Percentiles rank a stretch among this genome's conserved stretches.
These are phyloP conservation scores for Podaxis mareebaensis DNA, from an alignment of 768 basidiomycete genomes.

Conservation along the genomic window DNA sequence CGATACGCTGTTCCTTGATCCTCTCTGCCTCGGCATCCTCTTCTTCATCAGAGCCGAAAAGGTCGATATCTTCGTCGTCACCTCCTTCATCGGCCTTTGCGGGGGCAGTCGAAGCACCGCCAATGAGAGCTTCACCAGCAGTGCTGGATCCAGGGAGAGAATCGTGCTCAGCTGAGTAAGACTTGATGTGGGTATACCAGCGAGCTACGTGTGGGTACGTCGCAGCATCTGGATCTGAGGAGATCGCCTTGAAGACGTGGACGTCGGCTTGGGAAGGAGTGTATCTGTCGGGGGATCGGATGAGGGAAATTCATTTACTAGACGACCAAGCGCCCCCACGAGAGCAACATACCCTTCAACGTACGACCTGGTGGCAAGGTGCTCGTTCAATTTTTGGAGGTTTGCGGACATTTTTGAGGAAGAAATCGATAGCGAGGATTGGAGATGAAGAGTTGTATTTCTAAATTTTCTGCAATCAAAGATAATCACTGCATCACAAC, in stretches of 20 bases:
- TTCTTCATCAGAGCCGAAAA: constrained; percentile 85
- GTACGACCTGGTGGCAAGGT: constrained; percentile 87
- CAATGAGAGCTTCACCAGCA: constrained; percentile 74
- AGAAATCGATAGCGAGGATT: constrained; percentile 20
- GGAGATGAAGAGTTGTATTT: constrained; percentile 20
- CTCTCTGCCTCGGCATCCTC: constrained; percentile 84
- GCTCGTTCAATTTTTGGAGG: constrained; percentile 75
- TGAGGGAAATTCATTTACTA: constrained; percentile 11
- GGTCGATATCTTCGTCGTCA: constrained; percentile 78
- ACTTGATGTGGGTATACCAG: constrained; percentile 95
- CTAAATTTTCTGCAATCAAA: constrained; percentile 18
- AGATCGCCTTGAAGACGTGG: constrained; percentile 81
- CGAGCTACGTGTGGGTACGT: constrained; percentile 74
- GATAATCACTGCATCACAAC: constrained; percentile 21
- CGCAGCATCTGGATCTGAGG: constrained; percentile 62
- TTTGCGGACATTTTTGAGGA: constrained; percentile 60
- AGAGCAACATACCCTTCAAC: constrained; percentile 78
- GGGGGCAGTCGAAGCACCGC: constrained; percentile 45
- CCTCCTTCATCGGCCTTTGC: constrained; percentile 51
- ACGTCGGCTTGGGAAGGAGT: constrained; percentile 95
- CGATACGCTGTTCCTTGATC: constrained; percentile 90
- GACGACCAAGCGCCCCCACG: background rate
- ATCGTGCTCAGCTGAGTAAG: constrained; percentile 76
- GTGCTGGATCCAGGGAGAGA: constrained; percentile 84
- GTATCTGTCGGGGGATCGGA: constrained; percentile 53